Base-by-base conservation (phyloP, 1,284 basidiomycete species). In the Gastroboletus turbinatus region DNA sequence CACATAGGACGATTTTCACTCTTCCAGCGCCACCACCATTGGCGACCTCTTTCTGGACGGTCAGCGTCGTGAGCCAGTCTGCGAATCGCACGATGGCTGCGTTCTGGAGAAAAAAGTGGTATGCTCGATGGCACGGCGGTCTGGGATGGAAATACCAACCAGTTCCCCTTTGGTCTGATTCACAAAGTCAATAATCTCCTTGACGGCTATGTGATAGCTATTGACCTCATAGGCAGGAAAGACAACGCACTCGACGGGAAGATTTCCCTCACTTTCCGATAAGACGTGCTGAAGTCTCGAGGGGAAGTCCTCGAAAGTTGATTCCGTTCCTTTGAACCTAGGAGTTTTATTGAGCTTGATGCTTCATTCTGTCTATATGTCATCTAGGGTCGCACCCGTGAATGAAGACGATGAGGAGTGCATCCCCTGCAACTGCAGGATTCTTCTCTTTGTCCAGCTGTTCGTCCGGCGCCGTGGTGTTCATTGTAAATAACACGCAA, bases 191-290 rank as follows among this genome's bases (percentile, higher is more conserved):
- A 53, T 56, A 11, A 45, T 30, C 30, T 39, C 33, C 36, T 45
- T 39, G 42, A 36, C 32, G 44, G 33, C 23, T 53, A 50, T 52
- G 60, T 21, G 52, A 52, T 49, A 33, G 46, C 44, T 13, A 62
- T 58, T 63, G 56, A 90, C 93, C 78, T 97, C 92, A 66, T 97
- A 98, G 4, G 86, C 88, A 29, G 95, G 95, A 69, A 97, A 98
- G 7, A 94, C 79, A 14, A 88, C 73, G 50, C 84, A 89, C 68
- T 94, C 87, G 9, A 93, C 86, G 19, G 70, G 67, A 2, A 85
- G 72, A 53, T 81, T 72, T 6, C 71, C 66, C 19, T 86, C 73
- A 1, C 81, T 82, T 62, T 87, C 81, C 2, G 81, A 72, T 5
- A 97, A 77, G 38, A 96, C 76, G 67, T 96, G 90, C 47, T 83